These are phyloP conservation scores for Dipodascopsis tothii DNA, from an alignment of 805 yeast species.

Conservation along the genomic window DNA sequence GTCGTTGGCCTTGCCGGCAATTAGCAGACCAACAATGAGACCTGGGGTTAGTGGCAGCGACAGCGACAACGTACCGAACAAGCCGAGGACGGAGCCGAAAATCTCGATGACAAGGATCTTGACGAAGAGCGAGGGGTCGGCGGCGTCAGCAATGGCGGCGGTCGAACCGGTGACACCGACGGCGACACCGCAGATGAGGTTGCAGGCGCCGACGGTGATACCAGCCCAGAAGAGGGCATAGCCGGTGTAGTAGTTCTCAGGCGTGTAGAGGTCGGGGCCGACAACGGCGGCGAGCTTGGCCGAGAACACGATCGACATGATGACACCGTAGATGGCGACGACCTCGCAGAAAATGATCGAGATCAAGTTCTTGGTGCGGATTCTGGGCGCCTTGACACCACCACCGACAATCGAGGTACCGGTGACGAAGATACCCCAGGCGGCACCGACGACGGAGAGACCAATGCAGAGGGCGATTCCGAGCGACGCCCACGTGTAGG, in stretches of 20 bases:
- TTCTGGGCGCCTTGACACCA: slow-evolving; percentile 95
- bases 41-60: slow-evolving; percentile 6
- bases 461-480: slow-evolving; percentile 92
- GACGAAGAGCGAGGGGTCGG: slow-evolving; percentile 89
- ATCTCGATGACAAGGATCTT: slow-evolving; percentile 94
- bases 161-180: slow-evolving; percentile 97
- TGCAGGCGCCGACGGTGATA: slow-evolving; percentile 84
- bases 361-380: slow-evolving; percentile 92
- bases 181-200: slow-evolving; percentile 91
- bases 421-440: slow-evolving; percentile 97
- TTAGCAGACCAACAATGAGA: slow-evolving; percentile 91
- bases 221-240: slow-evolving; percentile 98
- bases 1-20: slow-evolving; percentile 93
- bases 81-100: slow-evolving; percentile 92
- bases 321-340: slow-evolving; percentile 95
- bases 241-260: slow-evolving; percentile 87
- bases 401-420: slow-evolving; percentile 95
- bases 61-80: slow-evolving; percentile 51
- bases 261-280: slow-evolving; percentile 56
- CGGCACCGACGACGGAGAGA: slow-evolving; percentile 91
- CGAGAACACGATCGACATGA: slow-evolving; percentile 86
- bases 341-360: slow-evolving; percentile 96
- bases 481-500: slow-evolving; percentile 92
- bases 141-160: slow-evolving; percentile 97
- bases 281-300: slow-evolving; percentile 69